These are phyloP conservation scores for Cordyceps cicadae DNA, from an alignment of 2,329 filamentous ascomycete species.

Conservation along the genomic window DNA sequence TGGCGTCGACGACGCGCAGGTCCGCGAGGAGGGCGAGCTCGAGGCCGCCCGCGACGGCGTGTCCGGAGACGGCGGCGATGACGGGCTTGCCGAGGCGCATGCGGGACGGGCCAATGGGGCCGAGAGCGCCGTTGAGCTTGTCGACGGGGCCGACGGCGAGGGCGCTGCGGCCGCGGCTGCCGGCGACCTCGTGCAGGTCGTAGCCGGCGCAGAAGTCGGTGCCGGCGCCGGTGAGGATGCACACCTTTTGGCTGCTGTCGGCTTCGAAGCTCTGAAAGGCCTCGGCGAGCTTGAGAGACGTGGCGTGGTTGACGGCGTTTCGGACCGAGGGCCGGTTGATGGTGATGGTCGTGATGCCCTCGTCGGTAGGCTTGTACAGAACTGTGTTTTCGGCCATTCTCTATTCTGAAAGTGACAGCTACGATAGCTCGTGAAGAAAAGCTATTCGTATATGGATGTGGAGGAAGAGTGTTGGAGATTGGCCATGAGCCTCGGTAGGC, in stretches of 20 bases:
- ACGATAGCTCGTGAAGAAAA: no score
- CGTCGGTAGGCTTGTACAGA: conserved; percentile 13
- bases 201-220: conserved; percentile 46
- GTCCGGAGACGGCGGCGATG: conserved; percentile 41
- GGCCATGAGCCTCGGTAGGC: no score
- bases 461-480: no score
- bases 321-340: conserved; percentile 41
- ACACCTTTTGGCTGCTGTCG: conserved; percentile 42
- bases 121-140: conserved; percentile 21
- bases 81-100: conserved; percentile 43
- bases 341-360: conserved; percentile 47
- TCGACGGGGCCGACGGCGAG: conserved; percentile 11
- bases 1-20: conserved; percentile 44
- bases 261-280: conserved; percentile 42
- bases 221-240: conserved; percentile 37
- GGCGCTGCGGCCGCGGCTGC: conserved; percentile 2
- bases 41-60: conserved; percentile 45
- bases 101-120: conserved; percentile 44
- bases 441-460: no score
- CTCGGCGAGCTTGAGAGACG: conserved; percentile 37
- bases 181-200: conserved; percentile 40
- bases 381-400: neutral
- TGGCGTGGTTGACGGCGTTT: conserved; percentile 44
- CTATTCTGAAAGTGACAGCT: neutral
- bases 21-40: conserved; percentile 46